Conservation (phyloP, 2,329 filamentous ascomycete species). For the Acrocalymma vagum region DNA sequence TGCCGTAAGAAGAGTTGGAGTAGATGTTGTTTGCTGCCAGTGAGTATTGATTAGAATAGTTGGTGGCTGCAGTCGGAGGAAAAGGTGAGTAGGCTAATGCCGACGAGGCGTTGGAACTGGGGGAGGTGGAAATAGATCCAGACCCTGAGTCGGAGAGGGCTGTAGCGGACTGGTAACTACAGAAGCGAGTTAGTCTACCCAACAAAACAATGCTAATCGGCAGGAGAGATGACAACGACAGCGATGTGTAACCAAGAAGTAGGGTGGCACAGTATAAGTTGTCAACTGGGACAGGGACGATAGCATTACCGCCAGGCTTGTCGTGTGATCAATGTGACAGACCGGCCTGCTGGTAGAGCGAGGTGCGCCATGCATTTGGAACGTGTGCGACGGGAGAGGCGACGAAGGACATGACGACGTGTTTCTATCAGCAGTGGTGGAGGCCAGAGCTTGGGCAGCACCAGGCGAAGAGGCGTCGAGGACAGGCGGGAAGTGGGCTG, state of each 20-base stretch:
- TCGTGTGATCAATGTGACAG: constrained; percentile 57
- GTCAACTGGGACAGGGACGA: constrained; percentile 44
- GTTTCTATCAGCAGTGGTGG: constrained; percentile 50
- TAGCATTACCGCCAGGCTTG: constrained; percentile 48
- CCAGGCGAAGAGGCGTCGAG: constrained; percentile 47
- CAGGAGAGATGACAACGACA: constrained; percentile 42
- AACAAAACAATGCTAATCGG: constrained; percentile 38
- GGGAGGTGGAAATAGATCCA: constrained; percentile 62
- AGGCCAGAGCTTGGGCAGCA: constrained; percentile 47
- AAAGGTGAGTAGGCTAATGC: constrained; percentile 53
- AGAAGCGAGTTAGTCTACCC: constrained; percentile 42
- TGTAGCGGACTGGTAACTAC: constrained; percentile 60
- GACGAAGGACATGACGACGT: constrained; percentile 48
- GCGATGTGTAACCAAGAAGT: constrained; percentile 48
- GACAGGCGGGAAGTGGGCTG: constrained; percentile 33
- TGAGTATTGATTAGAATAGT: constrained; percentile 43
- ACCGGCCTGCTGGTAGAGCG: constrained; percentile 47
- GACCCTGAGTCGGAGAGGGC: constrained; percentile 65
- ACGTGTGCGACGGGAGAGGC: constrained; percentile 47
- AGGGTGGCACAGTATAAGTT: constrained; percentile 51
- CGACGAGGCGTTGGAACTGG: constrained; percentile 60
- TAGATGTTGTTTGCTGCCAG: constrained; percentile 46
- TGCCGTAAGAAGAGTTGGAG: constrained; percentile 46
- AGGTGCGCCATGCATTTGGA: constrained; percentile 47
- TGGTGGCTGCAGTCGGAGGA: constrained; percentile 37